A percentile compares a stretch with the other conserved stretches of the same genome.
phyloP scores from a whole-genome alignment of 495 filamentous ascomycete genomes.

The Achaetomiella virescens region DNA sequence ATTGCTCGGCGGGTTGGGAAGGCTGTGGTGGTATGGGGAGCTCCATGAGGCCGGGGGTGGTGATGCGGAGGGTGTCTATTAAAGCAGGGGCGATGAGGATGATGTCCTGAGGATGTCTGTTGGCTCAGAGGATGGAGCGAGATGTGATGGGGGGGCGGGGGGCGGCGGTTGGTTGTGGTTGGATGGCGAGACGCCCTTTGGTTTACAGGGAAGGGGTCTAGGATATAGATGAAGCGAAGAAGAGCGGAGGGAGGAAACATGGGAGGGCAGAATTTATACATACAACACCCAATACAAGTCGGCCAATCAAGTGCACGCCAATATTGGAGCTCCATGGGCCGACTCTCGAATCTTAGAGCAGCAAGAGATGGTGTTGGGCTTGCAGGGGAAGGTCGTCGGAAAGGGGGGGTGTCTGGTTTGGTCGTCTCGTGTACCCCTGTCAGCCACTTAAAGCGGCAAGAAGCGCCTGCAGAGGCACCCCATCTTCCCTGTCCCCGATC shows the following conservation, averaged over 20 bases:
- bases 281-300: background rate
- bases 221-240: background rate
- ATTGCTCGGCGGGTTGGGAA: background rate
- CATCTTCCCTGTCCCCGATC: background rate
- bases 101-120: background rate
- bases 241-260: background rate
- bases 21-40: background rate
- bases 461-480: background rate
- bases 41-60: background rate
- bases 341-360: background rate
- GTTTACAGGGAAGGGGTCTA: background rate
- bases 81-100: background rate
- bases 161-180: too few species aligned
- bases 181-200: background rate
- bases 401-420: background rate
- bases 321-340: background rate
- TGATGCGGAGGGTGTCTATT: background rate
- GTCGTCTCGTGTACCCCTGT: background rate
- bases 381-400: background rate
- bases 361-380: background rate
- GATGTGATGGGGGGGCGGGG: background rate
- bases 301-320: background rate
- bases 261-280: constrained; percentile 6
- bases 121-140: background rate
- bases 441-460: constrained; percentile 1